Evolutionary conservation across 495 filamentous ascomycete genomes (phyloP), one percentile per base, ranked within the genome.

Genomic region (Thermothielavioides terrestris): DNA sequence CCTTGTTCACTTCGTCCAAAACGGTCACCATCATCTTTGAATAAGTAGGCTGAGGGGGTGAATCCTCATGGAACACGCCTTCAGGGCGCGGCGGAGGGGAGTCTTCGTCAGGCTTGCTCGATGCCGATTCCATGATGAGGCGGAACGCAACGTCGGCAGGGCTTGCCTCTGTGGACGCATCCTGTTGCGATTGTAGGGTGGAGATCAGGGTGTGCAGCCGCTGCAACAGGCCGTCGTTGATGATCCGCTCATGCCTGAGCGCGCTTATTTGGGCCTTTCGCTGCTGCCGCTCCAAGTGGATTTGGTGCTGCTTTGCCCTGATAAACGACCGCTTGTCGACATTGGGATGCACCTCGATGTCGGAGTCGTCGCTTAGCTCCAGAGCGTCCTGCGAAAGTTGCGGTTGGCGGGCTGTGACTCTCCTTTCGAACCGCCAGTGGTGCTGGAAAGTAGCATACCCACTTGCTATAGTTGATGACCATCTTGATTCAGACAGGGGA

Each of bases 251-350:
- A 65, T 91, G 95, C 69, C 89, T 89, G 54, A 89, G 71, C 2
- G 89, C 91, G 58, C 85, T 77, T 62, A 97, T 96, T 60, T 94
- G 83, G 58, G 84, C 79, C 57, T 83, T 86, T 44, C 92, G 85
- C 57, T 89, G 82, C 46, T 78, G 72, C 36, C 94, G 84, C 63
- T 95, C 83, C 61, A 85, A 78, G 63, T 97, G 92, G 60, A 98
- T 97, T 65, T 97, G 89, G 61, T 85, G 82, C 69, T 96, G 91
- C 72, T 97, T 98, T 48, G 94, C 92, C 44, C 91, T 86, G 64
- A 98, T 98, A 71, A 98, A 98, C 44, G 91, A 96, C 2, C 83
- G 82, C 62, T 98, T 98, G 71, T 97, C 92, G 66, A 98, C 94
- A 71, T 97, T 98, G 46, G 92, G 92, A 66, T 98, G 92, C 25